Evolutionary conservation across 352 stramenopile genomes (phyloP).

Genomic region (Phytophthora kernoviae): DNA sequence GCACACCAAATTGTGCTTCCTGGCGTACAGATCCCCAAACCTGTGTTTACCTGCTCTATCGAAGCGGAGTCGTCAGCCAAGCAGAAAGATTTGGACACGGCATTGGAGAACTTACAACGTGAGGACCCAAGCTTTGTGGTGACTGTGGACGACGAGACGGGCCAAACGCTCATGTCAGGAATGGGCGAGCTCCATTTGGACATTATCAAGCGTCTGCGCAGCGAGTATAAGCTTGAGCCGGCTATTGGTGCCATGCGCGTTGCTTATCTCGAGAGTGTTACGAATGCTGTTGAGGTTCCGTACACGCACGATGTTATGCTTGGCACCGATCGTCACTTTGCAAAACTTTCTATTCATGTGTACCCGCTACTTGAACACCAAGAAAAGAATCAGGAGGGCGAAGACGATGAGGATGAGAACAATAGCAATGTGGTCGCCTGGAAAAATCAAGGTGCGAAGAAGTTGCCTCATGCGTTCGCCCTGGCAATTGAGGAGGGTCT

Average conservation of each 20-base stretch:
- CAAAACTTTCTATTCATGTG: constrained; percentile 54
- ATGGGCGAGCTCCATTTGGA: constrained; percentile 96
- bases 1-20: constrained; percentile 49
- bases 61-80: constrained; percentile 88
- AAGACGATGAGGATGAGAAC: constrained; percentile 28
- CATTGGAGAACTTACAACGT: constrained; percentile 72
- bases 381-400: constrained; percentile 23
- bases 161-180: constrained; percentile 98
- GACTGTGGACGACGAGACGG: constrained; percentile 94
- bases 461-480: constrained; percentile 67
- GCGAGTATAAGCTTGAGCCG: constrained; percentile 88
- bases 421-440: constrained; percentile 68
- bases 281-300: constrained; percentile 27
- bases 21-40: constrained; percentile 73
- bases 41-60: constrained; percentile 92
- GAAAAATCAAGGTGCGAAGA: constrained; percentile 53
- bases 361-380: constrained; percentile 52
- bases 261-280: constrained; percentile 91
- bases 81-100: constrained; percentile 87
- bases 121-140: constrained; percentile 98
- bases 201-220: constrained; percentile 88
- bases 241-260: constrained; percentile 90
- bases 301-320: constrained; percentile 75
- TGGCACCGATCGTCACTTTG: constrained; percentile 76
- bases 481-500: constrained; percentile 74